phyloP scores from a whole-genome alignment of 2,329 filamentous ascomycete genomes.

The Aspergillus brunneoviolaceus region DNA sequence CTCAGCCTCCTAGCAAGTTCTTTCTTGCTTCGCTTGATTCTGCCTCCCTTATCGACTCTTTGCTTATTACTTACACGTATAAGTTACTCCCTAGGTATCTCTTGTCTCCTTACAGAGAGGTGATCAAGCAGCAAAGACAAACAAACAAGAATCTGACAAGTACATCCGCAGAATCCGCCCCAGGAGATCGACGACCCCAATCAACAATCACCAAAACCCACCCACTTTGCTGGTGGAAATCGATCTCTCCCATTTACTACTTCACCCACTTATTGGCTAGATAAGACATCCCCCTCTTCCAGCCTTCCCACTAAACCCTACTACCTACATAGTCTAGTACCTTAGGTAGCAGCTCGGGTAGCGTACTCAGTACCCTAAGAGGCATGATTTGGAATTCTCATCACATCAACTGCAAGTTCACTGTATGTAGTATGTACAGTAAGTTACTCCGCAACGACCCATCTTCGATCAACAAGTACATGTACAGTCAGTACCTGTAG shows the following conservation, averaged over 20 bases:
- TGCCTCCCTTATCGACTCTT: too few relatives aligned
- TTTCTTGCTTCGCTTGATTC: not conserved
- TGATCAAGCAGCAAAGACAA: not conserved
- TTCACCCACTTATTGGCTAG: not conserved
- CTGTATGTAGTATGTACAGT: too few relatives aligned
- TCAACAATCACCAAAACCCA: too few relatives aligned
- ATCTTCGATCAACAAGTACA: too few relatives aligned
- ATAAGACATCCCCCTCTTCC: not conserved
- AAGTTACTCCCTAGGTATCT: too few relatives aligned
- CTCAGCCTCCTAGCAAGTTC: not conserved
- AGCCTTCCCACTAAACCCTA: not conserved
- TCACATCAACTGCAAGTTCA: not conserved
- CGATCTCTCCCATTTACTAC: not conserved
- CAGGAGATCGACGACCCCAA: too few relatives aligned
- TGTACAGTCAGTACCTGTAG: too few relatives aligned
- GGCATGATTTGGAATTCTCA: not conserved
- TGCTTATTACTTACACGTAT: too few relatives aligned
- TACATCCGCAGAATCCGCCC: too few relatives aligned
- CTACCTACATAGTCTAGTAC: not conserved
- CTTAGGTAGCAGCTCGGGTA: not conserved
- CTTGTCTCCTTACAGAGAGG: not conserved
- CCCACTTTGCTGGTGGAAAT: not conserved
- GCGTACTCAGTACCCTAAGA: not conserved
- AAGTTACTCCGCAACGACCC: too few relatives aligned
- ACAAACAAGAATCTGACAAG: too few relatives aligned